phyloP scores from a whole-genome alignment of 305 asterid species.

The Rubia occidens region DNA sequence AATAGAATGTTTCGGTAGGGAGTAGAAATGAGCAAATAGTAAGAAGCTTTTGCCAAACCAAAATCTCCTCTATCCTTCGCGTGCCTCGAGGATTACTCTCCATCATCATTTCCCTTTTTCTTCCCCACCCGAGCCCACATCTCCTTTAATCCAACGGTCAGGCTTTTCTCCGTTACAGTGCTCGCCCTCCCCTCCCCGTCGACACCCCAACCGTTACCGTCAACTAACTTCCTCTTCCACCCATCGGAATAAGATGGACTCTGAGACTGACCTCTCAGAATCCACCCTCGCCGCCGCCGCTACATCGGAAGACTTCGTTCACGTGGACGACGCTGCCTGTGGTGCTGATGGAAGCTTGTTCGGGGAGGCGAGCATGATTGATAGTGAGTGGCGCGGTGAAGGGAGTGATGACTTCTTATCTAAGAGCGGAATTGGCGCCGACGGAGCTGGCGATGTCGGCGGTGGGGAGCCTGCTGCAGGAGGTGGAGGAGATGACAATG shows the following conservation, averaged over 20 bases:
- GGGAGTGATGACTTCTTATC: slow-evolving; percentile 19
- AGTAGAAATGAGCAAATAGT: too few relatives aligned
- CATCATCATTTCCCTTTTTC: background rate
- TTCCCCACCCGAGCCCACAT: slow-evolving; percentile 15
- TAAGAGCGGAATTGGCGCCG: slow-evolving; percentile 3
- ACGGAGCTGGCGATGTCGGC: background rate
- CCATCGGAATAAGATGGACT: slow-evolving; percentile 12
- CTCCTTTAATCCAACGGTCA: slow-evolving; percentile 11
- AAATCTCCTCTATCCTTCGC: slow-evolving; percentile 1
- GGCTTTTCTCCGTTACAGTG: slow-evolving; percentile 15
- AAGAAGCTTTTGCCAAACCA: too few relatives aligned
- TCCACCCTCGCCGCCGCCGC: slow-evolving; percentile 13
- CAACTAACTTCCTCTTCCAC: background rate
- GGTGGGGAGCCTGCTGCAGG: slow-evolving; percentile 7
- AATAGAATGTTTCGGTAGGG: too few relatives aligned
- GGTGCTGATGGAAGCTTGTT: slow-evolving; percentile 14
- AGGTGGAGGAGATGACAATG: slow-evolving; percentile 5
- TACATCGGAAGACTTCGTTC: slow-evolving; percentile 40
- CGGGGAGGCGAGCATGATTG: slow-evolving; percentile 25
- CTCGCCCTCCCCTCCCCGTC: slow-evolving; percentile 6
- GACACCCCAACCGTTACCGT: background rate
- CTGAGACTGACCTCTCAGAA: slow-evolving; percentile 8
- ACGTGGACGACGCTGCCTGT: slow-evolving; percentile 28
- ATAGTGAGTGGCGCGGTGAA: slow-evolving; percentile 12
- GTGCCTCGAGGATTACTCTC: slow-evolving; percentile 4